Percentiles rank a stretch among this genome's conserved stretches.
Evolutionary conservation across 2,329 filamentous ascomycete genomes (phyloP).

Genomic region (Cordyceps tenuipes): DNA sequence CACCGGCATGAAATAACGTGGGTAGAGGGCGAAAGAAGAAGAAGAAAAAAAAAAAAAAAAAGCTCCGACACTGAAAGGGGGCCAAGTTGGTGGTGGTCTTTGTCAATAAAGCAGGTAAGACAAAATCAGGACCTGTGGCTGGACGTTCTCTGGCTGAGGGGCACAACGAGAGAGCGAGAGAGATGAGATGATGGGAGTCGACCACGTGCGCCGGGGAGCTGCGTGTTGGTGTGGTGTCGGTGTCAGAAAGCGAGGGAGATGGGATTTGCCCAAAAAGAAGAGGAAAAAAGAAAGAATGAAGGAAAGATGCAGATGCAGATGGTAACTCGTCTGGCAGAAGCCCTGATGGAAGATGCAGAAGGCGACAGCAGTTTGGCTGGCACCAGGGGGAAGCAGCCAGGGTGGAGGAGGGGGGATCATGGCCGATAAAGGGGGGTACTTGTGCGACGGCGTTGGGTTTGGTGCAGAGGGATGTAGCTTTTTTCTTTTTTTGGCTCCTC

Average conservation of each 20-base stretch:
- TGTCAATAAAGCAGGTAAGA: slow-evolving; percentile 3
- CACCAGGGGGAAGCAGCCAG: background rate
- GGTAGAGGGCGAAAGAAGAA: background rate
- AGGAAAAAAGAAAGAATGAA: background rate
- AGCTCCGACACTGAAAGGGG: background rate
- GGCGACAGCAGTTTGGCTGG: background rate
- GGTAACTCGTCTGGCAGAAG: background rate
- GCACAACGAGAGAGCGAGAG: background rate
- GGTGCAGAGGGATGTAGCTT: background rate
- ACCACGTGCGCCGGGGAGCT: no score
- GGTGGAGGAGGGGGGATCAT: background rate
- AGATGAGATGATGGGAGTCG: background rate
- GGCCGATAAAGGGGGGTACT: background rate
- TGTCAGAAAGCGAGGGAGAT: background rate
- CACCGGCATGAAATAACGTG: background rate
- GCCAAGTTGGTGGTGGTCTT: background rate
- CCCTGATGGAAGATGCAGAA: background rate
- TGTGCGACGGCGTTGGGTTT: background rate
- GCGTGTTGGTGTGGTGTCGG: background rate
- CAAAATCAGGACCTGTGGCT: background rate
- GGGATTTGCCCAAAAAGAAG: background rate
- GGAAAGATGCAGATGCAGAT: background rate
- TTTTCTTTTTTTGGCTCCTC: background rate
- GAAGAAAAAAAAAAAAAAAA: background rate
- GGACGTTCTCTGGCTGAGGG: background rate